Percentiles rank a stretch among this genome's conserved stretches.
phyloP scores from a whole-genome alignment of 163 green algal genomes.

The Trebouxia gelatinosa region DNA sequence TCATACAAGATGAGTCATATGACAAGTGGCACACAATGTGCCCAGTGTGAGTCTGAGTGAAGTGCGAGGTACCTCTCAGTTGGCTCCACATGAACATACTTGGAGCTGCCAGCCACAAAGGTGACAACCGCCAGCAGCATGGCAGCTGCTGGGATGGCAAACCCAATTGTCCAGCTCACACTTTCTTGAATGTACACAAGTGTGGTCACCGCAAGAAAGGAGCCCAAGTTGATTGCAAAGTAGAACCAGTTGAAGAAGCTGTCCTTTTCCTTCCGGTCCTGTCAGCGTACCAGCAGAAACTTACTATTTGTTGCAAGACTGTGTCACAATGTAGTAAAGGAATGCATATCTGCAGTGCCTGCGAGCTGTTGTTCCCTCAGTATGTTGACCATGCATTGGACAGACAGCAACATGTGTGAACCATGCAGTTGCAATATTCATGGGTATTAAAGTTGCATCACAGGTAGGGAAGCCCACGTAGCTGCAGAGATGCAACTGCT shows the following conservation, averaged over 20 bases:
- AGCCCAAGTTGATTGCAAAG: conserved; percentile 94
- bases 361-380: too few relatives aligned
- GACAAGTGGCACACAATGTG: background rate
- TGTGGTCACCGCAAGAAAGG: conserved; percentile 78
- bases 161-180: conserved; percentile 85
- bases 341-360: too few relatives aligned
- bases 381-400: too few relatives aligned
- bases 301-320: too few relatives aligned
- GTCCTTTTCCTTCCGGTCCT: conserved; percentile 82
- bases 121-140: conserved; percentile 80
- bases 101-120: conserved; percentile 68
- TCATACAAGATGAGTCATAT: too few relatives aligned
- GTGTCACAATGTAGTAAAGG: too few relatives aligned
- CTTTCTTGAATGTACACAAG: conserved; percentile 87
- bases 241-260: conserved; percentile 99
- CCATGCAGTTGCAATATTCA: too few relatives aligned
- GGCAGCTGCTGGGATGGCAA: conserved; percentile 78
- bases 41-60: background rate
- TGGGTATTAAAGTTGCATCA: too few relatives aligned
- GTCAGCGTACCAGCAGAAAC: conserved; percentile 28
- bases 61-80: conserved; percentile 77
- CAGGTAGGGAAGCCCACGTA: too few relatives aligned
- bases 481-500: too few relatives aligned
- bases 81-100: conserved; percentile 77
- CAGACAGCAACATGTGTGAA: too few relatives aligned